Evolutionary conservation across 1,284 basidiomycete species (phyloP).

Genomic region (Ustilago loliicola): DNA sequence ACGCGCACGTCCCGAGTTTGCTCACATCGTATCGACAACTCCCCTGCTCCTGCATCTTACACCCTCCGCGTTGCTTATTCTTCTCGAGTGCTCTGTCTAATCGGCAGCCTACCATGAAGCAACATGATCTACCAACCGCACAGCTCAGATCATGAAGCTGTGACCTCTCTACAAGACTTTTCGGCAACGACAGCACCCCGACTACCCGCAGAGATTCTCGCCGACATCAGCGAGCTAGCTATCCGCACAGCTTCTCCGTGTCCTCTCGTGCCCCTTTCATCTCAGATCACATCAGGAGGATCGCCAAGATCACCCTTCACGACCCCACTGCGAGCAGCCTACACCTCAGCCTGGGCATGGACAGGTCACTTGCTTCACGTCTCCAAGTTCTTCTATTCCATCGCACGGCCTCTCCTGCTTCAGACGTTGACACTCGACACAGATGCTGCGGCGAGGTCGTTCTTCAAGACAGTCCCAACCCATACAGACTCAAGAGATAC

Average conservation of each 20-base stretch:
- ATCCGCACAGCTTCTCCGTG: slow-evolving; percentile 35
- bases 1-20: slow-evolving; percentile 22
- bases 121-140: slow-evolving; percentile 7
- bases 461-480: slow-evolving; percentile 4
- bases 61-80: no score
- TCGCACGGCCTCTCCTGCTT: slow-evolving; percentile 34
- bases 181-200: neutral
- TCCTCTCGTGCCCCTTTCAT: neutral
- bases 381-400: slow-evolving; percentile 28
- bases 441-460: neutral
- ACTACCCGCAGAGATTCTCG: slow-evolving; percentile 42
- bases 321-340: slow-evolving; percentile 12
- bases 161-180: neutral
- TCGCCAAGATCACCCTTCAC: slow-evolving; percentile 18
- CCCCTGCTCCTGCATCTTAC: no score
- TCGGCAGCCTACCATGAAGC: neutral
- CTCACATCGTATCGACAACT: slow-evolving; percentile 7
- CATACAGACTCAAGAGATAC: neutral
- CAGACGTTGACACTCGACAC: slow-evolving; percentile 38
- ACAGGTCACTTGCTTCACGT: slow-evolving; percentile 24
- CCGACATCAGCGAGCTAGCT: slow-evolving; percentile 36
- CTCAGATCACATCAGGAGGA: neutral
- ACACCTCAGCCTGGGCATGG: slow-evolving; percentile 27
- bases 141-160: neutral
- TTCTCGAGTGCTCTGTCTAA: neutral